A percentile compares a stretch with the other conserved stretches of the same genome.
Evolutionary conservation across 306 rosid species (phyloP).

Genomic region (Lathyrus aphaca): DNA sequence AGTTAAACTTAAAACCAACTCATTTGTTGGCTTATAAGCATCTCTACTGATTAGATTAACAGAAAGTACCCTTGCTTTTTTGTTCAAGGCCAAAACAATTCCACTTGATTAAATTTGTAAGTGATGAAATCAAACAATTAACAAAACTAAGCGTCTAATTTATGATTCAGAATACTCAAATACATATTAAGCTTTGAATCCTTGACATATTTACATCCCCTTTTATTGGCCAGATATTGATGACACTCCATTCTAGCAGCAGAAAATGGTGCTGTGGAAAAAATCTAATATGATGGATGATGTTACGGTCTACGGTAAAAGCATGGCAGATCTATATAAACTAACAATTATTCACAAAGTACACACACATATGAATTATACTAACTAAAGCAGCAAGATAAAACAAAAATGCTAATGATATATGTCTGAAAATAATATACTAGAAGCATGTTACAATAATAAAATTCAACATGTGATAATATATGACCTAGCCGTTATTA

Average conservation of each 20-base stretch:
- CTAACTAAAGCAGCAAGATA: background rate
- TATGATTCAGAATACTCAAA: conserved; percentile 19
- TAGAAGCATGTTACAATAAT: background rate
- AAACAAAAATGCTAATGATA: background rate
- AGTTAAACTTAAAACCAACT: conserved; percentile 23
- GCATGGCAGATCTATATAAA: background rate
- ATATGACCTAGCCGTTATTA: background rate
- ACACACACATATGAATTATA: background rate
- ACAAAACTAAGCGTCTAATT: background rate
- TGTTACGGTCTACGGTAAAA: background rate
- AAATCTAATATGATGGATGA: background rate
- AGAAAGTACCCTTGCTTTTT: conserved; percentile 1
- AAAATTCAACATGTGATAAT: background rate
- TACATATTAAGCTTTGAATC: conserved; percentile 1
- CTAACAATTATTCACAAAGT: background rate
- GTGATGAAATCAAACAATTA: conserved; percentile 11
- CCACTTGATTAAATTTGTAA: conserved; percentile 4
- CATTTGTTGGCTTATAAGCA: conserved; percentile 15
- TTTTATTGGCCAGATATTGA: background rate
- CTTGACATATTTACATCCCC: background rate
- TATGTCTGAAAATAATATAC: background rate
- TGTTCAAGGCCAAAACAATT: conserved; percentile 20
- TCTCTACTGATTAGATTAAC: conserved; percentile 7
- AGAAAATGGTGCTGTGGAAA: background rate
- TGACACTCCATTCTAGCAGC: background rate